Evolutionary conservation across 352 stramenopile species (phyloP).

Genomic region (Phytophthora chlamydospora): DNA sequence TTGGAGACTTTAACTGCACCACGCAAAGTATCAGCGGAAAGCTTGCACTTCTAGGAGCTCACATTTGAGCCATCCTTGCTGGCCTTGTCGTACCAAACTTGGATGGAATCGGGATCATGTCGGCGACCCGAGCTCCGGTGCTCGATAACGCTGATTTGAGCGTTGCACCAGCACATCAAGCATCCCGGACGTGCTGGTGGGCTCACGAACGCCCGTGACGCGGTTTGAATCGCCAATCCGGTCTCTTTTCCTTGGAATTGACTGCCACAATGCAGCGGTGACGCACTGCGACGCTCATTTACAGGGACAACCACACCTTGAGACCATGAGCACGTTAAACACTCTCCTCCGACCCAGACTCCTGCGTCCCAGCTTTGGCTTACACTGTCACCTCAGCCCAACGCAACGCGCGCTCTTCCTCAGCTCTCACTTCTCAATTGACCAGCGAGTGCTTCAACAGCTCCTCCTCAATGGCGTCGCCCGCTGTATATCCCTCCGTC

Average conservation of each 20-base stretch:
- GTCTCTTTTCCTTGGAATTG: neutral
- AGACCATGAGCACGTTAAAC: slow-evolving; percentile 2
- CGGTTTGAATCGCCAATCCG: slow-evolving; percentile 18
- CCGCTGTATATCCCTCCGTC: slow-evolving; percentile 19
- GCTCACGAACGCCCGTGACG: slow-evolving; percentile 14
- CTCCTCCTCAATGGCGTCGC: slow-evolving; percentile 17
- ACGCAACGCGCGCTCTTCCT: neutral
- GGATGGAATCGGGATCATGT: neutral
- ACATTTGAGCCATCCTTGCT: neutral
- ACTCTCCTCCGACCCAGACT: no score
- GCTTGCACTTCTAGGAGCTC: neutral
- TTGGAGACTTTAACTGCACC: neutral
- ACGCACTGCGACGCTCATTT: slow-evolving; percentile 15
- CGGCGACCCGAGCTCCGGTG: neutral
- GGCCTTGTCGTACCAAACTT: slow-evolving; percentile 16
- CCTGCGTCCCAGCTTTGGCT: neutral
- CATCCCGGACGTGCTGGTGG: neutral
- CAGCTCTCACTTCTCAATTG: slow-evolving; percentile 31
- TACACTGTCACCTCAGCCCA: neutral
- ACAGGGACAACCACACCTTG: slow-evolving; percentile 1
- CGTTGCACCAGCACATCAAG: slow-evolving; percentile 2
- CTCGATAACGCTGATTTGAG: slow-evolving; percentile 8
- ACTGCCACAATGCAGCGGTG: slow-evolving; percentile 4
- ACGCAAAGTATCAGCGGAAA: neutral
- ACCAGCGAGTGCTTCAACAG: neutral